Evolutionary conservation across 371 early-diverging fungal species (phyloP).

Genomic region (Neoconidiobolus thromboides): DNA sequence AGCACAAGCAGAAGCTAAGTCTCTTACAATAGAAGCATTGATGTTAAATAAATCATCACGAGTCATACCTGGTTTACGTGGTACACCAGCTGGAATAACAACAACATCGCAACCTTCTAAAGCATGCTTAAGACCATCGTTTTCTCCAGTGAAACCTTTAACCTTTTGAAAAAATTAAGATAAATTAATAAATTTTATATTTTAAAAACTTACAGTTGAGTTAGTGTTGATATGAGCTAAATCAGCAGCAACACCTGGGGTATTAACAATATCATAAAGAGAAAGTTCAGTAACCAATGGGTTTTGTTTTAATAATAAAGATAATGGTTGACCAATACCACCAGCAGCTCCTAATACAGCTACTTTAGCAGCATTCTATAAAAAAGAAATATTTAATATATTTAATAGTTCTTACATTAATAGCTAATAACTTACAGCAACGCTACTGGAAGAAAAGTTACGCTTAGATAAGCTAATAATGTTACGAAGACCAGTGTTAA

Average conservation of each 20-base stretch:
- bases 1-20: conserved; percentile 31
- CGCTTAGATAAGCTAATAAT: too few relatives aligned
- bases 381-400: too few relatives aligned
- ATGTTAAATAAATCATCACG: conserved; percentile 90
- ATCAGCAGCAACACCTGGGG: conserved; percentile 95
- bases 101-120: conserved; percentile 77
- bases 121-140: conserved; percentile 68
- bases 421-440: too few relatives aligned
- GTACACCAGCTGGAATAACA: conserved; percentile 97
- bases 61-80: conserved; percentile 99
- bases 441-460: too few relatives aligned
- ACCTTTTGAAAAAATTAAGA: conserved; percentile 22
- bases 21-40: conserved; percentile 12
- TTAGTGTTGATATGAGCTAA: conserved; percentile 90
- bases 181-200: background rate
- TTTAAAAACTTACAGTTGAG: conserved; percentile 32
- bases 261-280: conserved; percentile 91
- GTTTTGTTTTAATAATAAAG: conserved; percentile 68
- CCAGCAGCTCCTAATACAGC: conserved; percentile 82
- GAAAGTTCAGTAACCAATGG: conserved; percentile 66
- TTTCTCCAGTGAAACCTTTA: conserved; percentile 70
- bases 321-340: conserved; percentile 85
- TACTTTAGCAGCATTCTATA: conserved; percentile 24
- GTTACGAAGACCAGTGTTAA: too few relatives aligned
- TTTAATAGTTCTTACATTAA: too few relatives aligned